Evolutionary conservation across 2,329 filamentous ascomycete genomes (phyloP).

Genomic region (Nigrograna mackinnonii): DNA sequence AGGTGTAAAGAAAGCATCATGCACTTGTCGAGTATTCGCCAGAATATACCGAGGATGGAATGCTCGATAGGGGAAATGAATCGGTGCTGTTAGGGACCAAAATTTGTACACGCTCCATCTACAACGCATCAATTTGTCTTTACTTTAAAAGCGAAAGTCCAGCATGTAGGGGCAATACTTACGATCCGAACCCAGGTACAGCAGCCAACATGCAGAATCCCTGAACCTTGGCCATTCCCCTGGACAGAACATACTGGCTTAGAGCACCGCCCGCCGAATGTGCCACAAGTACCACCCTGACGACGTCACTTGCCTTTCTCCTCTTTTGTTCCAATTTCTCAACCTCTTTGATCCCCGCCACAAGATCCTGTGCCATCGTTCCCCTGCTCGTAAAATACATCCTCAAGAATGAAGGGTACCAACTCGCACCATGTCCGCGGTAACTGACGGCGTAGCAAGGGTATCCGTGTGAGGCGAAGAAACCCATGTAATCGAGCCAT

Average conservation of each 20-base stretch:
- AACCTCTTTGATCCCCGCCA: slow-evolving; percentile 43
- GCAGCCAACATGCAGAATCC: slow-evolving; percentile 53
- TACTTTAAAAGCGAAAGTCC: too few relatives aligned
- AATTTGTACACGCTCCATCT: slow-evolving; percentile 26
- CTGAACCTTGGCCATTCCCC: slow-evolving; percentile 44
- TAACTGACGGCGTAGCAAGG: slow-evolving; percentile 58
- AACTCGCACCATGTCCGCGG: slow-evolving; percentile 58
- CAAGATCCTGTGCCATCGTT: slow-evolving; percentile 50
- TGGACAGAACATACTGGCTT: slow-evolving; percentile 53
- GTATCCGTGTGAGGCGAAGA: slow-evolving; percentile 48
- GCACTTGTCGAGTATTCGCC: slow-evolving; percentile 54
- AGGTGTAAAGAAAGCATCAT: slow-evolving; percentile 55
- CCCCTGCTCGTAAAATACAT: slow-evolving; percentile 52
- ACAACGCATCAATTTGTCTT: too few relatives aligned
- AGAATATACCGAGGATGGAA: slow-evolving; percentile 56
- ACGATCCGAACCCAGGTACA: slow-evolving; percentile 55
- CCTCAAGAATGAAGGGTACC: slow-evolving; percentile 53
- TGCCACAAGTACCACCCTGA: slow-evolving; percentile 50
- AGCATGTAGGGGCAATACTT: slow-evolving; percentile 28
- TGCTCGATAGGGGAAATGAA: slow-evolving; percentile 47
- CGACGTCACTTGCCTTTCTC: slow-evolving; percentile 14
- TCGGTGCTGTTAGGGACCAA: slow-evolving; percentile 23
- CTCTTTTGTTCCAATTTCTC: slow-evolving; percentile 35
- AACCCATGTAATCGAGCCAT: slow-evolving; percentile 57
- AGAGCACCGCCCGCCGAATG: slow-evolving; percentile 59